A percentile compares a stretch with the other conserved stretches of the same genome.
Evolutionary conservation across 345 rosid species (phyloP).

Genomic region (Rhizophora mangle): DNA sequence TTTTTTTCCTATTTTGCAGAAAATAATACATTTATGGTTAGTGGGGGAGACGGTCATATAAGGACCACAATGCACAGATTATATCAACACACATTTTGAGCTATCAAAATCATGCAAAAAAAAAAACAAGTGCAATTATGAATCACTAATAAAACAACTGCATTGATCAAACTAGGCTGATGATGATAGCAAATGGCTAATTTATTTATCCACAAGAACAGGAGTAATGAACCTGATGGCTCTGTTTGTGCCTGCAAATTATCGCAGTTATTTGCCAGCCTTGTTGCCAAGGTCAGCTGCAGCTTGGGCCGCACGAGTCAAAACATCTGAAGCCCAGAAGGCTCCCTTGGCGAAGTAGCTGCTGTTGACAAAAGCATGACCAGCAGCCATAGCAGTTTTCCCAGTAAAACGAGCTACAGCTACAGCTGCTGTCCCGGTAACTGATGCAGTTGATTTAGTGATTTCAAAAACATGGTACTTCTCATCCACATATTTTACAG

Average conservation of each 20-base stretch:
- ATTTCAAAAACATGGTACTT: slow-evolving; percentile 61
- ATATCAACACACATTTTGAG: too few species aligned
- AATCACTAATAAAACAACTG: too few species aligned
- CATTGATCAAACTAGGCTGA: too few species aligned
- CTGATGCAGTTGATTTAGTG: slow-evolving; percentile 59
- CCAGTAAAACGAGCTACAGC: slow-evolving; percentile 62
- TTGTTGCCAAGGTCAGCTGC: slow-evolving; percentile 65
- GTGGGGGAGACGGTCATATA: too few species aligned
- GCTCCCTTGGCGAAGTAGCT: slow-evolving; percentile 77
- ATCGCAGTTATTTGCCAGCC: slow-evolving; percentile 25
- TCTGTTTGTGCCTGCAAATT: not conserved
- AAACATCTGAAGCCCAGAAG: slow-evolving; percentile 69
- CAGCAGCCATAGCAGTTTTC: slow-evolving; percentile 61
- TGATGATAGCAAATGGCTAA: too few species aligned
- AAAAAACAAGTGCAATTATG: too few species aligned
- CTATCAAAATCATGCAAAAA: too few species aligned
- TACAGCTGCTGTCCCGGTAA: slow-evolving; percentile 67
- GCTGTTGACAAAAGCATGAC: slow-evolving; percentile 62
- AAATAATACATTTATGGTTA: too few species aligned
- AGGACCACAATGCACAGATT: too few species aligned
- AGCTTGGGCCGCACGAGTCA: slow-evolving; percentile 62
- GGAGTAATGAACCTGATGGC: not conserved
- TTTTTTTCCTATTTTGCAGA: too few species aligned
- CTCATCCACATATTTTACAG: slow-evolving; percentile 60
- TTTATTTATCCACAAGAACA: slow-evolving; percentile 12